phyloP scores from a whole-genome alignment of 768 basidiomycete species.

The Pilatotrama ljubarskyi region DNA sequence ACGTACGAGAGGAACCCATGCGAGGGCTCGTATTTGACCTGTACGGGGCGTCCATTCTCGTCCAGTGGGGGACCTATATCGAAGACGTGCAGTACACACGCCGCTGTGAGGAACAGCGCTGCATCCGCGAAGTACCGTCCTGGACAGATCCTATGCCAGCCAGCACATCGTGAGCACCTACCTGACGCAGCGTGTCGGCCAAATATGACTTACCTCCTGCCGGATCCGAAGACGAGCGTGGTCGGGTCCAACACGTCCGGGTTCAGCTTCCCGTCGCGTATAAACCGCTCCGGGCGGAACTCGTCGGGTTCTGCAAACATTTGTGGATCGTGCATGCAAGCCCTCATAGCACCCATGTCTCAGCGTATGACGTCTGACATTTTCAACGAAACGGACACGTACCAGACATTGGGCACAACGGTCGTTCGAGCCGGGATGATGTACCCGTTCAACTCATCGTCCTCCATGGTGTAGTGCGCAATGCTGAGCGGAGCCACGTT shows the following conservation, averaged over 20 bases:
- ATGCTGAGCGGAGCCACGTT: constrained; percentile 6
- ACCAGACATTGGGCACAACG: constrained; percentile 29
- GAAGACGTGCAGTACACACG: constrained; percentile 7
- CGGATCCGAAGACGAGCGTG: constrained; percentile 25
- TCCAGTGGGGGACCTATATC: constrained; percentile 3
- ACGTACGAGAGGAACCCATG: constrained; percentile 7
- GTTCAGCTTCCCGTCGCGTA: neutral
- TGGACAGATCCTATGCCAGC: neutral
- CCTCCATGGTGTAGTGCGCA: constrained; percentile 30
- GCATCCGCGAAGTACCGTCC: constrained; percentile 11
- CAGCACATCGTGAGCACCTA: neutral
- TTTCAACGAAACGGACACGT: no score
- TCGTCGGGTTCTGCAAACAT: neutral
- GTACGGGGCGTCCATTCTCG: neutral
- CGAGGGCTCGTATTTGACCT: neutral
- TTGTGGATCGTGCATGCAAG: constrained; percentile 11
- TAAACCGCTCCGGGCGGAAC: constrained; percentile 13
- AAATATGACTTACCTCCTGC: constrained; percentile 20
- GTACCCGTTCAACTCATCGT: constrained; percentile 26
- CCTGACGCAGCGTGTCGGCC: neutral
- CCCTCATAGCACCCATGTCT: neutral
- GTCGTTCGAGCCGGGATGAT: constrained; percentile 25
- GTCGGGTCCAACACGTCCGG: constrained; percentile 32
- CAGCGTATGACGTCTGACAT: no score
- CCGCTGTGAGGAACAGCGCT: constrained; percentile 1